Evolutionary conservation across 2,329 filamentous ascomycete species (phyloP).

Genomic region (Botrytis aclada): DNA sequence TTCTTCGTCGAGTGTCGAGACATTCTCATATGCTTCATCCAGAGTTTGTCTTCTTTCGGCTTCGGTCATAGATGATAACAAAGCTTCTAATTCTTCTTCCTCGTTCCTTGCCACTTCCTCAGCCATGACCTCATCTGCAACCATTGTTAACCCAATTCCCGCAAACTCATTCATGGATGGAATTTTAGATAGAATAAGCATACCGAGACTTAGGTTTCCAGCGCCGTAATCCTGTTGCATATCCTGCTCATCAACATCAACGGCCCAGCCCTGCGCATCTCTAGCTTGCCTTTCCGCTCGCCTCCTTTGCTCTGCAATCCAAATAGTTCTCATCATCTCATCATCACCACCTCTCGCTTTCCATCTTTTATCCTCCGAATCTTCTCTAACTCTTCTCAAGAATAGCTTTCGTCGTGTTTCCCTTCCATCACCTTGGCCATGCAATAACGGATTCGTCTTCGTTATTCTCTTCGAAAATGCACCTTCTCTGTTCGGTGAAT

Average conservation of each 20-base stretch:
- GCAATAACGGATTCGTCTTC: conserved; percentile 62
- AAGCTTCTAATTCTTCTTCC: conserved; percentile 55
- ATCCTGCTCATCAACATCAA: conserved; percentile 23
- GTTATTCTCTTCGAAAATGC: conserved; percentile 44
- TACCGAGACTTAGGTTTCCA: conserved; percentile 19
- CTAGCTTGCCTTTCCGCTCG: conserved; percentile 36
- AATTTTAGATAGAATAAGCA: background rate
- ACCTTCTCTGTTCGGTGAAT: conserved; percentile 22
- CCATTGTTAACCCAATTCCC: conserved; percentile 4
- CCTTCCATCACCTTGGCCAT: conserved; percentile 55
- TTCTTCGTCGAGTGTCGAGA: conserved; percentile 19
- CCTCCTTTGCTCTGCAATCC: conserved; percentile 40
- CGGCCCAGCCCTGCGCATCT: conserved; percentile 30
- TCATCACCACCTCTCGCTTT: conserved; percentile 61
- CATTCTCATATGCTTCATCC: conserved; percentile 9
- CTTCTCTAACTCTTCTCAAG: conserved; percentile 62
- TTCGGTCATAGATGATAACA: conserved; percentile 49
- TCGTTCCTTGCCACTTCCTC: conserved; percentile 52
- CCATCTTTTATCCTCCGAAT: conserved; percentile 58
- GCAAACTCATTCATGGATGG: background rate
- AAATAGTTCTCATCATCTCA: conserved; percentile 45
- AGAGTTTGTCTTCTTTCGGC: conserved; percentile 21
- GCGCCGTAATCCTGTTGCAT: conserved; percentile 12
- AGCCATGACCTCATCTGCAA: conserved; percentile 44
- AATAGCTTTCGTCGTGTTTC: conserved; percentile 67